A percentile compares a stretch with the other conserved stretches of the same genome.
Conservation (phyloP, 768 basidiomycete species). For the Pleurotus cornucopiae region DNA sequence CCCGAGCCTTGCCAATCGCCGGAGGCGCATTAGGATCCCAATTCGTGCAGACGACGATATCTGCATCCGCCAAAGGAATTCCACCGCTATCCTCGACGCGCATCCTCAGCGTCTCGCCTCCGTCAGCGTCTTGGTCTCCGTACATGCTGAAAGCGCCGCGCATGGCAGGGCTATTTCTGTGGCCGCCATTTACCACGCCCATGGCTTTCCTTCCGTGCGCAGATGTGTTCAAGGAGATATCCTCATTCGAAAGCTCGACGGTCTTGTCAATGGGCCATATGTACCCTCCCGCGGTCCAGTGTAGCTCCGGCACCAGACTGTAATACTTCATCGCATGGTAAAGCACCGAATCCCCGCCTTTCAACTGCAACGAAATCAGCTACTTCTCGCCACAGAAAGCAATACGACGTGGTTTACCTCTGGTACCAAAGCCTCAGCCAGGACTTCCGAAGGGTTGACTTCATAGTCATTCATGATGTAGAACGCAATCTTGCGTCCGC, state of each 20-base stretch:
- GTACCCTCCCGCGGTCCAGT: constrained; percentile 81
- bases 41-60: constrained; percentile 46
- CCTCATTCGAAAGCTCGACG: constrained; percentile 41
- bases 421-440: constrained; percentile 70
- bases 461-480: constrained; percentile 66
- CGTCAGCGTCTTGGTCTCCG: constrained; percentile 32
- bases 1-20: constrained; percentile 59
- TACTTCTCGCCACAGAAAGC: background rate
- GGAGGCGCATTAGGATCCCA: constrained; percentile 27
- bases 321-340: constrained; percentile 76
- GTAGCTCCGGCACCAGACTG: constrained; percentile 70
- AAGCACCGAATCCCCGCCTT: constrained; percentile 70
- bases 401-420: constrained; percentile 41
- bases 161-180: constrained; percentile 27
- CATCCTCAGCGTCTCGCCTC: constrained; percentile 32
- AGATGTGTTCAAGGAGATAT: constrained; percentile 13
- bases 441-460: constrained; percentile 61
- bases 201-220: constrained; percentile 19
- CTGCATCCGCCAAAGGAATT: constrained; percentile 55
- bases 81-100: constrained; percentile 70
- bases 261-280: constrained; percentile 73
- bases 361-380: constrained; percentile 42
- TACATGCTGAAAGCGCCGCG: constrained; percentile 44
- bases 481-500: constrained; percentile 71
- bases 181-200: constrained; percentile 16